These are phyloP conservation scores for Flagelloscypha sp. DNA, from an alignment of 768 basidiomycete species.

Conservation along the genomic window DNA sequence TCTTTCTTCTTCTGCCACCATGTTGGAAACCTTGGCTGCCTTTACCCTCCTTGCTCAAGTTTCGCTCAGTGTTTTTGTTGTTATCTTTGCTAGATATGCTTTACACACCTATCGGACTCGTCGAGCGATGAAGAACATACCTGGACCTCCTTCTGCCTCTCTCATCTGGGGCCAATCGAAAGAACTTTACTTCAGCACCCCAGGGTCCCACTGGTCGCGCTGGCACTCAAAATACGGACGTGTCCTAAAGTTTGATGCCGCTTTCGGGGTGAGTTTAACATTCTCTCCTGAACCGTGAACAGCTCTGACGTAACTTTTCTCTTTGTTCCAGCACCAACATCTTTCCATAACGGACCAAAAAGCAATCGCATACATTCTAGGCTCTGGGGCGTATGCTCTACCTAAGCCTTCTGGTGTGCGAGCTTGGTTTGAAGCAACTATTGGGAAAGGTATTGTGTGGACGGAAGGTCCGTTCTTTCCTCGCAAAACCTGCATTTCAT, in stretches of 20 bases:
- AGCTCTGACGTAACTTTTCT: conserved; percentile 5
- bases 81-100: conserved; percentile 6
- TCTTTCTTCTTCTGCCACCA: too few species aligned
- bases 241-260: conserved; percentile 47
- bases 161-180: conserved; percentile 58
- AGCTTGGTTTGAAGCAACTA: conserved; percentile 52
- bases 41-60: too few species aligned
- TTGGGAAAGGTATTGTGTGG: conserved; percentile 60
- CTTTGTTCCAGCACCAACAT: conserved; percentile 38
- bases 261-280: conserved; percentile 38
- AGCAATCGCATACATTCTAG: conserved; percentile 46
- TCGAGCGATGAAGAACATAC: conserved; percentile 33
- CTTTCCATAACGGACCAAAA: conserved; percentile 48
- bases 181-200: conserved; percentile 42
- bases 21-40: too few species aligned
- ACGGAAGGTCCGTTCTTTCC: conserved; percentile 40
- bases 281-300: neutral
- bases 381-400: conserved; percentile 47
- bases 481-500: conserved; percentile 1
- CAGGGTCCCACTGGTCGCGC: conserved; percentile 41
- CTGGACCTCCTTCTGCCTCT: conserved; percentile 42
- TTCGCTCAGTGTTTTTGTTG: conserved; percentile 6
- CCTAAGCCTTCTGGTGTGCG: conserved; percentile 58
- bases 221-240: conserved; percentile 51
- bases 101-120: conserved; percentile 5